A percentile compares a stretch with the other conserved stretches of the same genome.
phyloP scores from a whole-genome alignment of 108 stramenopile genomes.

The Aurantiochytrium sp. region DNA sequence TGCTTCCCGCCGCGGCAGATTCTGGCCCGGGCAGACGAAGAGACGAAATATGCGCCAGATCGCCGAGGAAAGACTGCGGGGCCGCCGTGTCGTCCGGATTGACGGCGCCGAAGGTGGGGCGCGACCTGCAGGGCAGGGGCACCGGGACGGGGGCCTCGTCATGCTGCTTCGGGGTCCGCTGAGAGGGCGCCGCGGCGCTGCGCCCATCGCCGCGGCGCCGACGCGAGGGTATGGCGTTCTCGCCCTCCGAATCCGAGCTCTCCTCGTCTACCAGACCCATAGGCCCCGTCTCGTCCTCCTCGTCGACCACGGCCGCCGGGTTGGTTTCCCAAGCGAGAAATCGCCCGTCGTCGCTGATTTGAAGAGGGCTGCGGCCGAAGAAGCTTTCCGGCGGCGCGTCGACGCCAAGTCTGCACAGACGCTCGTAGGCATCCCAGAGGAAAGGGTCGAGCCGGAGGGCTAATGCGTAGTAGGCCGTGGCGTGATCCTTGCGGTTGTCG shows the following conservation, averaged over 20 bases:
- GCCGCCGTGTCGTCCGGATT: no score
- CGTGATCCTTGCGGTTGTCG: slow-evolving; percentile 69
- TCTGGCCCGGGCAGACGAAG: background rate
- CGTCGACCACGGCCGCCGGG: background rate
- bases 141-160: no score
- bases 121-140: no score
- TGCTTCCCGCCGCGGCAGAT: background rate
- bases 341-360: background rate
- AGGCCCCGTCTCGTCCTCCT: background rate
- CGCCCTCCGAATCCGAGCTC: no score
- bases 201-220: no score
- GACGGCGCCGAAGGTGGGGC: no score
- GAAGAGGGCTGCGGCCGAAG: background rate
- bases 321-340: background rate
- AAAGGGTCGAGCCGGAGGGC: slow-evolving; percentile 76
- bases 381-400: slow-evolving; percentile 17
- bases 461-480: slow-evolving; percentile 68
- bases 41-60: background rate
- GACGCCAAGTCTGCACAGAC: slow-evolving; percentile 72
- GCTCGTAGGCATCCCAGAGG: slow-evolving; percentile 74
- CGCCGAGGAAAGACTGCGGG: background rate
- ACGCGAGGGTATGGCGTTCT: no score
- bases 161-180: no score
- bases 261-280: background rate
- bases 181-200: no score